These are phyloP conservation scores for Breynia disticha DNA, from an alignment of 441 rosid genomes.

Conservation along the genomic window DNA sequence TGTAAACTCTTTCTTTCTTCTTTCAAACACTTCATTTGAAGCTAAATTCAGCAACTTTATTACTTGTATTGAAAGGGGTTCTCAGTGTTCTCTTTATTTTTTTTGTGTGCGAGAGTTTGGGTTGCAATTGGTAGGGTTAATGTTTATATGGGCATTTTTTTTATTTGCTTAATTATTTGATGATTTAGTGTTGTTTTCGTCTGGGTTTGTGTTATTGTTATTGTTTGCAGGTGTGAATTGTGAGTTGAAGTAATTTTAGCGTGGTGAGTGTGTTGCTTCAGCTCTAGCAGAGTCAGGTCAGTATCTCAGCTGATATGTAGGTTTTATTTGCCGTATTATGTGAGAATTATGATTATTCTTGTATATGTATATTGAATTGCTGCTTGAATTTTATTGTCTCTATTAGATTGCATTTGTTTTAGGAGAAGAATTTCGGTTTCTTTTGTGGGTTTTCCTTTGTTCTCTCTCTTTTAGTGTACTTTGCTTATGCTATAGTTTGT, in stretches of 20 bases:
- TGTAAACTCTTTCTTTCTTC: neutral
- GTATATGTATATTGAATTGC: neutral
- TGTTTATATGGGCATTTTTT: neutral
- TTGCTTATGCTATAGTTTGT: too few relatives aligned
- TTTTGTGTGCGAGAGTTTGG: neutral
- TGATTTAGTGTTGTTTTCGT: neutral
- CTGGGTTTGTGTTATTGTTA: neutral
- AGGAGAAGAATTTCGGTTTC: too few relatives aligned
- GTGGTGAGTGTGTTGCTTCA: neutral
- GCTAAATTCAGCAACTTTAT: neutral
- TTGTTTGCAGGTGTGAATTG: neutral
- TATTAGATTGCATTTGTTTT: too few relatives aligned
- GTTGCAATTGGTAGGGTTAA: neutral
- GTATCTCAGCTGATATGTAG: neutral
- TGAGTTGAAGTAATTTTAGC: neutral
- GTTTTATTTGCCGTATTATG: neutral
- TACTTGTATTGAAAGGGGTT: neutral
- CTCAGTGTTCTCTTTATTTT: neutral
- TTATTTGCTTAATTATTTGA: neutral
- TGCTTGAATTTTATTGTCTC: too few relatives aligned
- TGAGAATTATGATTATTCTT: neutral
- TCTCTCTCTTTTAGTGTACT: too few relatives aligned
- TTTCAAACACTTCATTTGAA: neutral
- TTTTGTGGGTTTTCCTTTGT: too few relatives aligned
- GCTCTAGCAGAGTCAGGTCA: neutral